phyloP scores from a whole-genome alignment of 441 rosid genomes.

The Dalechampia spathulata region DNA sequence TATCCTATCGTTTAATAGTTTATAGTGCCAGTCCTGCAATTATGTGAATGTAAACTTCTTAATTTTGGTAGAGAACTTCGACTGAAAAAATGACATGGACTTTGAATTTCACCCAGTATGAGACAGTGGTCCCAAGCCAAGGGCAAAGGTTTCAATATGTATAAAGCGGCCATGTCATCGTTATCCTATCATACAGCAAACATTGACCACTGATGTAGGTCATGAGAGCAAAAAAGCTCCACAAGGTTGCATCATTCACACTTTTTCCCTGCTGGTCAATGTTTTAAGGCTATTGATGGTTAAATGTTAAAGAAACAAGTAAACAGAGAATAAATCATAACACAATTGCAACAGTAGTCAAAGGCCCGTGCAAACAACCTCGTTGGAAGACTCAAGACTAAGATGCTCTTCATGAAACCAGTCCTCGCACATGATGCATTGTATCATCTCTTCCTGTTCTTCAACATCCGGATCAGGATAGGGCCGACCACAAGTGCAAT shows the following conservation, averaged over 20 bases:
- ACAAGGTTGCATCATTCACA: no score
- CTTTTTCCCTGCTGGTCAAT: no score
- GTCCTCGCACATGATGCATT: conserved; percentile 92
- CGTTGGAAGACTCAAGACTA: conserved; percentile 45
- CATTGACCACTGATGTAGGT: no score
- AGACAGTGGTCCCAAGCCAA: background rate
- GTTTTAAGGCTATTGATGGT: no score
- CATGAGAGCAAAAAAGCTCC: no score
- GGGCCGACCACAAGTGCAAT: conserved; percentile 73
- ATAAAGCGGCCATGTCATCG: background rate
- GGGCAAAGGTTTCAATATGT: background rate
- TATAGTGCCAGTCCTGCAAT: background rate
- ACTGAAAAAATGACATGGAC: no score
- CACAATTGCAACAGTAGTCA: no score
- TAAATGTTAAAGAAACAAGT: no score
- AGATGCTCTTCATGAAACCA: conserved; percentile 96
- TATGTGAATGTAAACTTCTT: background rate
- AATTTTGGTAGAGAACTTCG: background rate
- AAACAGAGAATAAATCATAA: no score
- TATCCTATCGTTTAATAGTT: background rate
- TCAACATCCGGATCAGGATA: conserved; percentile 89
- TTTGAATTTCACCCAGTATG: no score
- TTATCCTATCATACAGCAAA: background rate
- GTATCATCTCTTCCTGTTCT: conserved; percentile 95
- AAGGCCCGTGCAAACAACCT: conserved; percentile 39